phyloP scores from a whole-genome alignment of 1,284 basidiomycete genomes.

The Apiotrichum sp. region DNA sequence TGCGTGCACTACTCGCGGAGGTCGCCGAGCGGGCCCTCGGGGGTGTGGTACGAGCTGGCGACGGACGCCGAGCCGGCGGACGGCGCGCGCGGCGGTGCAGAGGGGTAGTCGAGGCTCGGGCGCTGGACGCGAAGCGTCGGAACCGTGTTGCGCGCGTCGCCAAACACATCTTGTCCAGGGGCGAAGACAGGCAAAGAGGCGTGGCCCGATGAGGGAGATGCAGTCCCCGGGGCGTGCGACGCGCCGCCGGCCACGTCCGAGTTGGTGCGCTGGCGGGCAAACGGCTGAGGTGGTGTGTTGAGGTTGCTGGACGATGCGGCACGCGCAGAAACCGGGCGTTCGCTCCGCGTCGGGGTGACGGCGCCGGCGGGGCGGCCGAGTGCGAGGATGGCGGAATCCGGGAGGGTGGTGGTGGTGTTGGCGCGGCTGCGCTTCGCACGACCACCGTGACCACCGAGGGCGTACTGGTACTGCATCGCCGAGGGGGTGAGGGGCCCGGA shows the following conservation, averaged over 20 bases:
- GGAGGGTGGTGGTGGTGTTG: constrained; percentile 5
- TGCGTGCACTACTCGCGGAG: neutral
- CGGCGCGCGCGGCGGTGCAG: neutral
- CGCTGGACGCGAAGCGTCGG: constrained; percentile 14
- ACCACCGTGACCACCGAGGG: constrained; percentile 44
- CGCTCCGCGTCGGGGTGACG: neutral
- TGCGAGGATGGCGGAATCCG: neutral
- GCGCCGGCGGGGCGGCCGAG: neutral
- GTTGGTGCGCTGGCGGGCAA: neutral
- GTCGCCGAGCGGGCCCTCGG: neutral
- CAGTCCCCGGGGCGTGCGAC: neutral
- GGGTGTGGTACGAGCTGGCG: neutral
- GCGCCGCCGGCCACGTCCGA: constrained; percentile 2
- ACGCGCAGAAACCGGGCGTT: no score
- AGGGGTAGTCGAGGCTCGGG: constrained; percentile 8
- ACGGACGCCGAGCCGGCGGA: neutral
- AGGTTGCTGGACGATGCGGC: no score
- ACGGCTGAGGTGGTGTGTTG: no score
- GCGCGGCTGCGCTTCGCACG: constrained; percentile 30
- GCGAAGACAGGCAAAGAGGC: no score
- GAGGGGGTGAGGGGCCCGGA: no score
- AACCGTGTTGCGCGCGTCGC: neutral
- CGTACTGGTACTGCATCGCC: constrained; percentile 33
- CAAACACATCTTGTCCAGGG: constrained; percentile 8
- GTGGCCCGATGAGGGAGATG: no score